A percentile compares a stretch with the other conserved stretches of the same genome.
These are phyloP conservation scores for Kodamaea arcana DNA, from an alignment of 1,139 yeast genomes.

Conservation along the genomic window DNA sequence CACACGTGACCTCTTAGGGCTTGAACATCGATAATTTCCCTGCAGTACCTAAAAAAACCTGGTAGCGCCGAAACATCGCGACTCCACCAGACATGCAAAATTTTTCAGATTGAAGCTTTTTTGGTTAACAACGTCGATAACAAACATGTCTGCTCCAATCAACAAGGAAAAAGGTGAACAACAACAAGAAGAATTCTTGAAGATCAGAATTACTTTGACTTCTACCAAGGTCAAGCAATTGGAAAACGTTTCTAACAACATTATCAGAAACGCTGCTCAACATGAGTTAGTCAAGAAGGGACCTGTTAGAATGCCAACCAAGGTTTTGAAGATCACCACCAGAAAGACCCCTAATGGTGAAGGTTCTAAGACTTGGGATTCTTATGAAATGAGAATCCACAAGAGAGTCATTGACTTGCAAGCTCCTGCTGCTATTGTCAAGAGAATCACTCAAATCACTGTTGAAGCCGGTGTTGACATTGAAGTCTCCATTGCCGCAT, in stretches of 20 bases:
- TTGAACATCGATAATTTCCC: background rate
- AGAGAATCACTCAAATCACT: constrained; percentile 93
- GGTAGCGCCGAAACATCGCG: constrained; percentile 8
- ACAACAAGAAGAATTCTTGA: constrained; percentile 76
- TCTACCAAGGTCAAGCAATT: constrained; percentile 98
- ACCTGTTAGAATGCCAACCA: constrained; percentile 99
- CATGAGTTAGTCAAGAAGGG: constrained; percentile 88
- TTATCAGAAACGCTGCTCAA: constrained; percentile 82
- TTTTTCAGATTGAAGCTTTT: constrained; percentile 8
- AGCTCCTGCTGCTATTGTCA: constrained; percentile 93
- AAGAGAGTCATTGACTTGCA: constrained; percentile 98
- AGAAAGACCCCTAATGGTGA: constrained; percentile 99
- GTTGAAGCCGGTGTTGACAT: constrained; percentile 53
- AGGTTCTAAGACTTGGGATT: constrained; percentile 99
- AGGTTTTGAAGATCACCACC: constrained; percentile 97
- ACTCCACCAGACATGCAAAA: constrained; percentile 3
- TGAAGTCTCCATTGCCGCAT: constrained; percentile 30
- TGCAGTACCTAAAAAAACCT: background rate
- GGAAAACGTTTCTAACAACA: constrained; percentile 87
- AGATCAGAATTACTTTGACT: constrained; percentile 98
- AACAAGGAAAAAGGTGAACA: constrained; percentile 80
- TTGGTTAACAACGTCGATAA: constrained; percentile 41
- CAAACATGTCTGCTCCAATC: constrained; percentile 66
- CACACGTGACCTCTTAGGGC: background rate
- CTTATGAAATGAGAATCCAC: constrained; percentile 99